Evolutionary conservation across 257 asterid genomes (phyloP).

Genomic region (Nicotiana sylvestris): DNA sequence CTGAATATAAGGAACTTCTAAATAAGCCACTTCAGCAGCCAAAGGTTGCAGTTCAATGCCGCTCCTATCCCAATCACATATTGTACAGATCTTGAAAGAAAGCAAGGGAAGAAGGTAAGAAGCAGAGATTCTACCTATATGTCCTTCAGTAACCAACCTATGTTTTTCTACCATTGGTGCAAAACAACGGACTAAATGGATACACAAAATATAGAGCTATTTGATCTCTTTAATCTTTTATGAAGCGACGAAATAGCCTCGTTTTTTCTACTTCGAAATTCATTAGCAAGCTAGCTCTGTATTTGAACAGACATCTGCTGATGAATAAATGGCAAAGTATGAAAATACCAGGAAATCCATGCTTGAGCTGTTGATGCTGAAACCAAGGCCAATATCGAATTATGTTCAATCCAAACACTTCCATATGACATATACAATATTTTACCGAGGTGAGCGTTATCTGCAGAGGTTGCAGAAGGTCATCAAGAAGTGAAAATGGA

Average conservation of each 20-base stretch:
- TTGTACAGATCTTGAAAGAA: constrained; percentile 8
- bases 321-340: not conserved
- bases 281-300: not conserved
- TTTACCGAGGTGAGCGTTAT: constrained; percentile 13
- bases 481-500: constrained; percentile 6
- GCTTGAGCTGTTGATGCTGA: constrained; percentile 6
- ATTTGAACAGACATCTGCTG: not conserved
- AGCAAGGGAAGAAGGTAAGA: constrained; percentile 4
- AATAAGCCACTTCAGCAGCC: not conserved
- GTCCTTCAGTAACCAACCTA: not conserved
- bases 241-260: constrained; percentile 19
- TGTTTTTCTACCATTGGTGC: not conserved
- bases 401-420: constrained; percentile 4
- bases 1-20: not conserved
- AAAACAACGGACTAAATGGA: not conserved
- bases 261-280: not conserved
- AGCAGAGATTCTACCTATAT: constrained; percentile 6
- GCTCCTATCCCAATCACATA: not conserved
- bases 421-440: not conserved
- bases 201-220: constrained; percentile 9
- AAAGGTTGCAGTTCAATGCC: not conserved
- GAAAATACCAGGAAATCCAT: constrained; percentile 25
- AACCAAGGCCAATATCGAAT: not conserved
- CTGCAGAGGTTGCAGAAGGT: constrained; percentile 16
- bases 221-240: constrained; percentile 10